Evolutionary conservation across 768 basidiomycete species (phyloP).

Genomic region (Xerocomellus amylosporus): DNA sequence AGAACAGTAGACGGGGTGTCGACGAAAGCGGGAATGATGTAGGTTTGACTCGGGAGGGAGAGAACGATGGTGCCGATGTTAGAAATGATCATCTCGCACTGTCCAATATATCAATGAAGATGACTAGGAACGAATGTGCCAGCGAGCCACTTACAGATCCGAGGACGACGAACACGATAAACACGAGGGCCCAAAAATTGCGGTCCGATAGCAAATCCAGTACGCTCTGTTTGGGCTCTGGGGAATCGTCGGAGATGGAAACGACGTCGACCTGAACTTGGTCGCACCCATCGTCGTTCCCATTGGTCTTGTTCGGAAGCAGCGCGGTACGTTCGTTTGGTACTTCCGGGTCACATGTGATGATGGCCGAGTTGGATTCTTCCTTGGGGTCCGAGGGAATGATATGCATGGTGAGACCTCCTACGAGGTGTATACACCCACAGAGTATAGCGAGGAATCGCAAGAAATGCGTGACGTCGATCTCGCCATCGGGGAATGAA

Average conservation of each 20-base stretch:
- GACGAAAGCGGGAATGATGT: constrained; percentile 4
- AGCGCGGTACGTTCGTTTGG: constrained; percentile 31
- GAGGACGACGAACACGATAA: constrained; percentile 52
- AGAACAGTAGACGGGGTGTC: constrained; percentile 29
- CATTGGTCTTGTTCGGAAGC: constrained; percentile 26
- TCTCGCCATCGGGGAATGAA: constrained; percentile 43
- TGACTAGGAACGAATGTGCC: neutral
- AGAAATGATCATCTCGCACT: constrained; percentile 82
- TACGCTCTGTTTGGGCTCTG: constrained; percentile 23
- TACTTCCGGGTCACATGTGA: constrained; percentile 15
- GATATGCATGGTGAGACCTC: constrained; percentile 44
- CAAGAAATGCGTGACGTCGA: constrained; percentile 50
- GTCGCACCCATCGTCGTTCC: constrained; percentile 3
- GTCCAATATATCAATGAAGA: neutral
- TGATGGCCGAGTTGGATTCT: neutral
- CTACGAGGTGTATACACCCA: constrained; percentile 51
- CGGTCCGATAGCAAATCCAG: constrained; percentile 50
- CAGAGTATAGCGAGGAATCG: constrained; percentile 55
- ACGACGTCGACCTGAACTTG: constrained; percentile 22
- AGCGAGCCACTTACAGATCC: constrained; percentile 58
- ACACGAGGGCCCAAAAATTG: constrained; percentile 62
- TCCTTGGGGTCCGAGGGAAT: constrained; percentile 12
- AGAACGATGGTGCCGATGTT: constrained; percentile 77
- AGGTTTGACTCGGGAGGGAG: constrained; percentile 46
- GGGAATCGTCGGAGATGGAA: constrained; percentile 23